Percentiles rank a stretch among this genome's conserved stretches.
These are phyloP conservation scores for Daldinia loculata DNA, from an alignment of 495 filamentous ascomycete species.

Conservation along the genomic window DNA sequence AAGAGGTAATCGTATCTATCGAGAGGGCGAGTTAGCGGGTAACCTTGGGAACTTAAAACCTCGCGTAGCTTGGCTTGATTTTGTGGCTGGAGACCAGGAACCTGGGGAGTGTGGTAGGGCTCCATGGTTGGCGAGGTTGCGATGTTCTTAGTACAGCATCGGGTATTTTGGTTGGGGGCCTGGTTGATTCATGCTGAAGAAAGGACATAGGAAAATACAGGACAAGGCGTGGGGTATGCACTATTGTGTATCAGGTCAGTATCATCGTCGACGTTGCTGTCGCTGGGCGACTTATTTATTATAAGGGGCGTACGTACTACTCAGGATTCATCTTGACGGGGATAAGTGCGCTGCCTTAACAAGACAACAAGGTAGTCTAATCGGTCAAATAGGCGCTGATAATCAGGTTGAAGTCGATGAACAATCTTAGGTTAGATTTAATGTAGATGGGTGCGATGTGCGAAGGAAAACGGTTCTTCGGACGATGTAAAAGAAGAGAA, in stretches of 20 bases:
- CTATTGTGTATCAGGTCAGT: conserved; percentile 34
- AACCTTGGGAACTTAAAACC: conserved; percentile 31
- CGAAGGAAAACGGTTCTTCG: conserved; percentile 7
- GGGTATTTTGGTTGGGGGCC: conserved; percentile 1
- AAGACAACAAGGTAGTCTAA: conserved; percentile 25
- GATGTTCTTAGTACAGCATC: conserved; percentile 5
- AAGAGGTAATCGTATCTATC: conserved; percentile 99
- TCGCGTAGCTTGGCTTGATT: conserved; percentile 38
- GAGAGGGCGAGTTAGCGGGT: conserved; percentile 26
- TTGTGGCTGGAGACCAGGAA: conserved; percentile 25
- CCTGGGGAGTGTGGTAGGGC: background rate
- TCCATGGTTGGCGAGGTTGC: conserved; percentile 36
- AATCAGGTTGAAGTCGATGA: conserved; percentile 15
- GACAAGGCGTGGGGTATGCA: conserved; percentile 37
- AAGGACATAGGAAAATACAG: conserved; percentile 1
- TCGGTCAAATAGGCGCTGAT: conserved; percentile 24
- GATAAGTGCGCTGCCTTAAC: conserved; percentile 35
- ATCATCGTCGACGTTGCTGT: conserved; percentile 32
- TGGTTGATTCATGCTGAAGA: conserved; percentile 14
- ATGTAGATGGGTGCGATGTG: conserved; percentile 22
- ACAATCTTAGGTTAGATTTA: conserved; percentile 15
- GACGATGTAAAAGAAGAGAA: conserved; percentile 30
- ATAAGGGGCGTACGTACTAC: conserved; percentile 71
- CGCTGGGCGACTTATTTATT: conserved; percentile 19
- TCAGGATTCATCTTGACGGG: conserved; percentile 86